These are phyloP conservation scores for Penicillium sp. DNA, from an alignment of 2,329 filamentous ascomycete species.

Conservation along the genomic window DNA sequence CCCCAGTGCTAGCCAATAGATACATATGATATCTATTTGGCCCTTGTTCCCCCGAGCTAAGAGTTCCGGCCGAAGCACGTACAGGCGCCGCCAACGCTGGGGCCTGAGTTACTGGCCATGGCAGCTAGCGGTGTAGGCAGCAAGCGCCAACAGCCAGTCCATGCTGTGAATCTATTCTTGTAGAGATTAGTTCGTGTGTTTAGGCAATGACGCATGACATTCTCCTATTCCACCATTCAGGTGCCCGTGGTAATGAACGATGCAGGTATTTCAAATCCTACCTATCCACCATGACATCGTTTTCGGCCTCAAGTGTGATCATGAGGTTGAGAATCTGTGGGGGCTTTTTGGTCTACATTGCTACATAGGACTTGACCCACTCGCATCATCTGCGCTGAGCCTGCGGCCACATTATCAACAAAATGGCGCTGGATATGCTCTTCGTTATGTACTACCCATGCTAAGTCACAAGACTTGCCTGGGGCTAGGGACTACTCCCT, in stretches of 20 bases:
- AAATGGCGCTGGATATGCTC: background rate
- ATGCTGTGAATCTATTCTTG: background rate
- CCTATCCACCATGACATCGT: background rate
- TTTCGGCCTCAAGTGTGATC: background rate
- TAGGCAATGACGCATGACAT: background rate
- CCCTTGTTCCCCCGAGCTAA: background rate
- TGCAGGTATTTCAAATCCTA: background rate
- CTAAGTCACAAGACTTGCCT: no score
- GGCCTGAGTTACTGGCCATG: background rate
- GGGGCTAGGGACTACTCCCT: no score
- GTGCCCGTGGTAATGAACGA: background rate
- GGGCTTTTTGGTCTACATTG: background rate
- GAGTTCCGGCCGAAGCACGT: background rate
- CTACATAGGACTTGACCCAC: background rate
- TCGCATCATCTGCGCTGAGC: background rate
- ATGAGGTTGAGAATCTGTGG: background rate
- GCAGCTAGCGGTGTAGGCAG: background rate
- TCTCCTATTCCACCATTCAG: background rate
- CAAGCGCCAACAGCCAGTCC: background rate
- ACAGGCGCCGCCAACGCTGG: background rate
- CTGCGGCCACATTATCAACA: background rate
- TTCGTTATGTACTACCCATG: background rate
- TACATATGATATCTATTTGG: background rate
- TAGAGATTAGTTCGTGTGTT: background rate
- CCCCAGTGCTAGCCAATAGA: conserved; percentile 8